phyloP scores from a whole-genome alignment of 306 rosid species.

The Arachis hypogaea region DNA sequence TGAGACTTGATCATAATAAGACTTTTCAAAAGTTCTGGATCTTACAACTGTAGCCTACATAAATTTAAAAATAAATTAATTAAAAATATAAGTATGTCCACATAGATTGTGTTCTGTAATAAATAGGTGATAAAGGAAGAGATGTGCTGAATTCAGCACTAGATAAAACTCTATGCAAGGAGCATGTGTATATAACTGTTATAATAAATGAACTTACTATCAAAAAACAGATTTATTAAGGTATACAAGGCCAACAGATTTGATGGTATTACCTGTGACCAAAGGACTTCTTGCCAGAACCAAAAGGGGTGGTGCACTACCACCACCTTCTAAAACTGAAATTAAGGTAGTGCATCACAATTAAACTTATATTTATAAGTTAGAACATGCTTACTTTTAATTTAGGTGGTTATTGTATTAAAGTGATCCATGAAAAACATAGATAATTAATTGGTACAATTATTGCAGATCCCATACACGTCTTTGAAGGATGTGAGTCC shows the following conservation, averaged over 20 bases:
- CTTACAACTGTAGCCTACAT: constrained; percentile 54
- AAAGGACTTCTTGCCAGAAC: constrained; percentile 78
- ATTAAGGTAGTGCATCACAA: constrained; percentile 45
- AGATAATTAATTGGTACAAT: neutral
- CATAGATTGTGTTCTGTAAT: neutral
- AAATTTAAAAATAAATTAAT: neutral
- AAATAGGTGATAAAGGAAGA: no score
- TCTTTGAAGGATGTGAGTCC: constrained; percentile 46
- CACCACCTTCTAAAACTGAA: constrained; percentile 51
- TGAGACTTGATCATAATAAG: no score
- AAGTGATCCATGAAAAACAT: no score
- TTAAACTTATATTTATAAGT: no score
- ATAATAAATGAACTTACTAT: neutral
- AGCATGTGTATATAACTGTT: neutral
- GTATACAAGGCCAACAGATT: constrained; percentile 93
- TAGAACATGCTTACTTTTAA: no score
- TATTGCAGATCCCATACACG: constrained; percentile 54
- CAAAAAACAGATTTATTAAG: constrained; percentile 37
- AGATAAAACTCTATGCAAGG: constrained; percentile 5
- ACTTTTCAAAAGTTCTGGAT: no score
- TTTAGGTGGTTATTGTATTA: no score
- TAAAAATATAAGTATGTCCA: constrained; percentile 18
- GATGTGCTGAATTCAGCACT: no score
- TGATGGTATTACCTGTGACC: constrained; percentile 77
- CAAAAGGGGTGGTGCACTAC: constrained; percentile 57